Evolutionary conservation across 2,329 filamentous ascomycete genomes (phyloP).

Genomic region (Penicillium italicum): DNA sequence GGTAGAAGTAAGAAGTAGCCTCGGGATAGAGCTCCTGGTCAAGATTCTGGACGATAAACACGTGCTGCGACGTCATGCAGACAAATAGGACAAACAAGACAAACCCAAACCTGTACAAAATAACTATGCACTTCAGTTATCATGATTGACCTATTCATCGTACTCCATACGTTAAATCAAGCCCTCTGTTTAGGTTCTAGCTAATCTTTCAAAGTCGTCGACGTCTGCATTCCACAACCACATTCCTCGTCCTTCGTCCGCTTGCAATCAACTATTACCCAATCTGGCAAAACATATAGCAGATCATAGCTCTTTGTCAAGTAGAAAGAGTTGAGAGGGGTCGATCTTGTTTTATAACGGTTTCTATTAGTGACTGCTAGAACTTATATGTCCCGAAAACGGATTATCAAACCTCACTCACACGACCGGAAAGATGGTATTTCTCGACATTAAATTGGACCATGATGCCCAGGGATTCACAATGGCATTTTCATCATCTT

Average conservation of each 20-base stretch:
- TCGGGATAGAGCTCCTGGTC: background rate
- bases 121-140: background rate
- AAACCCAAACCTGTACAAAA: too few relatives aligned
- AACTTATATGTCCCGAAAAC: slow-evolving; percentile 1
- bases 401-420: background rate
- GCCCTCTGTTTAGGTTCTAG: background rate
- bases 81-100: background rate
- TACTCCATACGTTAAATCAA: too few relatives aligned
- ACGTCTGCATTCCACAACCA: slow-evolving; percentile 2
- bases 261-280: background rate
- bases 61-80: slow-evolving; percentile 13
- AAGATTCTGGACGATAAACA: slow-evolving; percentile 1
- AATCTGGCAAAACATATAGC: background rate
- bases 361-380: background rate
- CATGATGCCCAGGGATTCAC: background rate
- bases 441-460: slow-evolving; percentile 1
- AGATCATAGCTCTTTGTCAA: background rate
- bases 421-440: slow-evolving; percentile 1
- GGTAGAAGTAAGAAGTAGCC: background rate
- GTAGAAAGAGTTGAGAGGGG: background rate
- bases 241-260: slow-evolving; percentile 6
- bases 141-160: background rate
- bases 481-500: background rate
- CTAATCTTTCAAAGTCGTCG: background rate
- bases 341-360: slow-evolving; percentile 4